A percentile compares a stretch with the other conserved stretches of the same genome.
phyloP scores from a whole-genome alignment of 768 basidiomycete species.

The Strobilomyces echinocephalus region DNA sequence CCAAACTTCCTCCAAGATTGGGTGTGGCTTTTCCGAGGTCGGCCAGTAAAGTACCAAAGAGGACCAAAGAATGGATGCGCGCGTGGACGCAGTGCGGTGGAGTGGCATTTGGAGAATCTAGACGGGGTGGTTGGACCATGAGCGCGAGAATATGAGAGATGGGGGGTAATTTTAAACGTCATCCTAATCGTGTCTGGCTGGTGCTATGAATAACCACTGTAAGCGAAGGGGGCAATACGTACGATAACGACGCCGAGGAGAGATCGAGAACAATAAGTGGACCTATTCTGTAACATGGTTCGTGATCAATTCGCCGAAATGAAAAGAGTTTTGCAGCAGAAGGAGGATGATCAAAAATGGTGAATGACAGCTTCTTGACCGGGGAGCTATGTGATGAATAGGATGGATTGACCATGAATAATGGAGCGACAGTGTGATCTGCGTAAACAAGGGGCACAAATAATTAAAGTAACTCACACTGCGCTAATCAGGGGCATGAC shows the following conservation, averaged over 20 bases:
- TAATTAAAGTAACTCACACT: slow-evolving; percentile 23
- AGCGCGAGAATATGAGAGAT: slow-evolving; percentile 60
- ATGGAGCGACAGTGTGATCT: slow-evolving; percentile 1
- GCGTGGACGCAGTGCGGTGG: slow-evolving; percentile 15
- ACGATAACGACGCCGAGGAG: too few relatives aligned
- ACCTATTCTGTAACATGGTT: too few relatives aligned
- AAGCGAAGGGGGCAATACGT: too few relatives aligned
- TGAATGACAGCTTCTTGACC: too few relatives aligned
- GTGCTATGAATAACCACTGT: too few relatives aligned
- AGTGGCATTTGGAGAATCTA: slow-evolving; percentile 19
- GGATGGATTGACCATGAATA: slow-evolving; percentile 15
- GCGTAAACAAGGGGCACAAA: not conserved
- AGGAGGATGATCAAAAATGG: too few relatives aligned
- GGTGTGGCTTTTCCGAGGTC: slow-evolving; percentile 52
- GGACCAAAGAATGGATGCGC: slow-evolving; percentile 21
- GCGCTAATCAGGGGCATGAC: slow-evolving; percentile 29
- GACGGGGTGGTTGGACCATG: slow-evolving; percentile 34
- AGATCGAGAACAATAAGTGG: too few relatives aligned
- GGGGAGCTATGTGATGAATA: slow-evolving; percentile 20
- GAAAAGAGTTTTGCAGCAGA: slow-evolving; percentile 8
- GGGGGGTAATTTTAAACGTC: slow-evolving; percentile 36
- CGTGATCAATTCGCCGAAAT: too few relatives aligned
- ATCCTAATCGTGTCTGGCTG: slow-evolving; percentile 7
- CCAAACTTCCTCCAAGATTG: slow-evolving; percentile 57
- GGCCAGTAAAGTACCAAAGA: slow-evolving; percentile 38